Conservation (phyloP, 116 monocot species). For the Papilionanthe hybrid region DNA sequence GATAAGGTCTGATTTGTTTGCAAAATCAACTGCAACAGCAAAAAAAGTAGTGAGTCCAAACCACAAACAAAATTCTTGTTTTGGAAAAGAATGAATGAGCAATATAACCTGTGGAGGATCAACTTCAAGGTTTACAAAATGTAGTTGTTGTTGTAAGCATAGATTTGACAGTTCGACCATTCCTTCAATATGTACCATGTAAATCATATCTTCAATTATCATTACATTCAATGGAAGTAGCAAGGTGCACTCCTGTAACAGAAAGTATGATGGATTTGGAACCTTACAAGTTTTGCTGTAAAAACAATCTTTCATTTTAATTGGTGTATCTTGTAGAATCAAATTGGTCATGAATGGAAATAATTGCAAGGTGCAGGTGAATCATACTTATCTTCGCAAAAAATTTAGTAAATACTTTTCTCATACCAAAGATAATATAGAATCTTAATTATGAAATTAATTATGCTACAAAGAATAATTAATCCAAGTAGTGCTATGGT, state of each 20-base stretch:
- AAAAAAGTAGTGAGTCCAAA: background rate
- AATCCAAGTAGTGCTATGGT: background rate
- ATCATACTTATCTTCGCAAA: background rate
- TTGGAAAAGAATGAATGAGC: background rate
- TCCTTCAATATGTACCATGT: constrained; percentile 58
- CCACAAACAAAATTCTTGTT: background rate
- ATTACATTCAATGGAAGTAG: constrained; percentile 53
- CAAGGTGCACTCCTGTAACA: constrained; percentile 44
- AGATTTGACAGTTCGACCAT: constrained; percentile 42
- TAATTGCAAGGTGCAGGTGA: background rate
- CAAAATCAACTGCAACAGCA: constrained; percentile 30
- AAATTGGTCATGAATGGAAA: background rate
- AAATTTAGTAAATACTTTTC: background rate
- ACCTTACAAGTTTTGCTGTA: background rate
- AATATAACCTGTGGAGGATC: constrained; percentile 54
- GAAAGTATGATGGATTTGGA: background rate
- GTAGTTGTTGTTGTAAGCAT: constrained; percentile 25
- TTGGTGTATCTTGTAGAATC: background rate
- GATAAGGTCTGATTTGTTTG: constrained; percentile 27
- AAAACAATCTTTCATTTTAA: background rate
- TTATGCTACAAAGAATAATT: background rate
- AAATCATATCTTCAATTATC: constrained; percentile 85
- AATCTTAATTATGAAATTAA: background rate
- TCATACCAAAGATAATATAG: background rate
- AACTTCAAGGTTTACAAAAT: constrained; percentile 64